A percentile compares a stretch with the other conserved stretches of the same genome.
Conservation (phyloP, 2,329 filamentous ascomycete genomes). For the Paraphoma sp. region DNA sequence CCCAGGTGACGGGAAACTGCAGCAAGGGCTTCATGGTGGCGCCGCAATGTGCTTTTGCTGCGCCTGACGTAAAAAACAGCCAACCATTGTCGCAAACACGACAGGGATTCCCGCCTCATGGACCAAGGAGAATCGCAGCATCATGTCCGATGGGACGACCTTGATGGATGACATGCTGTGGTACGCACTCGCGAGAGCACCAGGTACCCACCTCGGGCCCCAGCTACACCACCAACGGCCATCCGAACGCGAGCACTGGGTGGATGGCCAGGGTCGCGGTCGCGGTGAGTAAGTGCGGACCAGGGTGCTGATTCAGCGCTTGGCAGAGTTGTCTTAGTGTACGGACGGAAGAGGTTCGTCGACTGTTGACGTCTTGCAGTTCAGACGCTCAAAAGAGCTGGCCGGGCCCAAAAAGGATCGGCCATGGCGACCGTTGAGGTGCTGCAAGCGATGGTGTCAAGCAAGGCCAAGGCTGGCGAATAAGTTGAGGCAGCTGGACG, state of each 20-base stretch:
- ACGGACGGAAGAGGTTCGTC: neutral
- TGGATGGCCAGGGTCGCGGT: slow-evolving; percentile 16
- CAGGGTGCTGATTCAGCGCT: slow-evolving; percentile 17
- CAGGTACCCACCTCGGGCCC: neutral
- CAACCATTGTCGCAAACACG: slow-evolving; percentile 7
- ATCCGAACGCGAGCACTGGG: slow-evolving; percentile 18
- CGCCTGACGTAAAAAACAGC: slow-evolving; percentile 32
- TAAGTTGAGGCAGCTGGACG: slow-evolving; percentile 22
- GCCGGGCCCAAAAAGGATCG: slow-evolving; percentile 23
- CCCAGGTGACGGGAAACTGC: slow-evolving; percentile 40
- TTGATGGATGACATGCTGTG: slow-evolving; percentile 11
- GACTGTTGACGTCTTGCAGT: slow-evolving; percentile 8
- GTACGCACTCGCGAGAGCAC: slow-evolving; percentile 7
- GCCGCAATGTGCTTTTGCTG: slow-evolving; percentile 22
- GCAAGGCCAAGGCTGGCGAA: slow-evolving; percentile 8
- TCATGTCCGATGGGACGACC: slow-evolving; percentile 2
- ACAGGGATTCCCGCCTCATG: neutral
- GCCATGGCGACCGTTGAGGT: slow-evolving; percentile 30
- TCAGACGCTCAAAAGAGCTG: slow-evolving; percentile 1
- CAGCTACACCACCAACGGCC: slow-evolving; percentile 13
- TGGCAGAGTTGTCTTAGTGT: neutral
- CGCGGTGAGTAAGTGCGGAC: slow-evolving; percentile 5
- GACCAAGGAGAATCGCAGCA: slow-evolving; percentile 13
- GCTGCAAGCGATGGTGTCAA: slow-evolving; percentile 17
- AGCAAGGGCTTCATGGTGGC: slow-evolving; percentile 28